phyloP scores from a whole-genome alignment of 345 rosid species.

The Moringa oleifera region DNA sequence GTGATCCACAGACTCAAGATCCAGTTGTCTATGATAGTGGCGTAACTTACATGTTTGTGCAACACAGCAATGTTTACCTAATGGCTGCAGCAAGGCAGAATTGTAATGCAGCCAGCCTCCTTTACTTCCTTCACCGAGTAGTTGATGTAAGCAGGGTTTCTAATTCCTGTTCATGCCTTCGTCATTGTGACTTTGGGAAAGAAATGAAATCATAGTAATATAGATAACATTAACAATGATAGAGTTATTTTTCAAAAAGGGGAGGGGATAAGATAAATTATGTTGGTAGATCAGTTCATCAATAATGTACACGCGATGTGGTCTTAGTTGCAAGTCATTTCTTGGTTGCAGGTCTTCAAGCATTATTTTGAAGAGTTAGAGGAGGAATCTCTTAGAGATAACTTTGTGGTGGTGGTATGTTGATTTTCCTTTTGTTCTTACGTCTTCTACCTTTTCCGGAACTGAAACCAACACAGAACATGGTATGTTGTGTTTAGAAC shows the following conservation, averaged over 20 bases:
- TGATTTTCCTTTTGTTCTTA: neutral
- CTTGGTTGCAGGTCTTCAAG: constrained; percentile 64
- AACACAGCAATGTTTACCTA: constrained; percentile 87
- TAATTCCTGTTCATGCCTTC: constrained; percentile 8
- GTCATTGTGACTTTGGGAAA: neutral
- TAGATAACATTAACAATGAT: neutral
- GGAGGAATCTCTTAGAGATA: constrained; percentile 95
- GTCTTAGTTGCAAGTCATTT: neutral
- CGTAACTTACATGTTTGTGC: constrained; percentile 87
- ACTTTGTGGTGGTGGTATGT: constrained; percentile 97
- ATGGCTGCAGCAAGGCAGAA: constrained; percentile 92
- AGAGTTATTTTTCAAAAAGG: too few species aligned
- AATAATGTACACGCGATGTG: neutral
- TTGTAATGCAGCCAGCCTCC: constrained; percentile 93
- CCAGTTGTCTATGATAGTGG: constrained; percentile 97
- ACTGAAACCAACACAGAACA: neutral
- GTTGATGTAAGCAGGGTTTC: constrained; percentile 64
- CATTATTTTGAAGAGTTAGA: constrained; percentile 97
- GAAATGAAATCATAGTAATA: neutral
- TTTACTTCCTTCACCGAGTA: constrained; percentile 81
- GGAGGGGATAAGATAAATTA: neutral
- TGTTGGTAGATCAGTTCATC: neutral
- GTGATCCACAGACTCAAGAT: constrained; percentile 95
- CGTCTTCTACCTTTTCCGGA: neutral
- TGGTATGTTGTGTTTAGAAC: neutral